Conservation (phyloP, 2,329 filamentous ascomycete genomes). For the Xylaria sp. region DNA sequence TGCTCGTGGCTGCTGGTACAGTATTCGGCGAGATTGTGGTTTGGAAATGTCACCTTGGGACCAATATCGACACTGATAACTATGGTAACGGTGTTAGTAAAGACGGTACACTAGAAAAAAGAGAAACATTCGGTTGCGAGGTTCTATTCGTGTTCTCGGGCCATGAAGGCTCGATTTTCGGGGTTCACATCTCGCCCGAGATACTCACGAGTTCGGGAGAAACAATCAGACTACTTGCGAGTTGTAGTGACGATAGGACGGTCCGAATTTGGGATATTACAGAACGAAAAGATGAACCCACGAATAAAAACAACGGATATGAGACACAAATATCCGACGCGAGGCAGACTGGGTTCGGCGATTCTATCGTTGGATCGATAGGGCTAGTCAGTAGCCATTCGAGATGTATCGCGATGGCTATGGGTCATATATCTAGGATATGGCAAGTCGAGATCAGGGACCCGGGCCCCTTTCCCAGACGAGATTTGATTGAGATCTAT, state of each 20-base stretch:
- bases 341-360: slow-evolving; percentile 73
- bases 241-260: slow-evolving; percentile 94
- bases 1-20: slow-evolving; percentile 88
- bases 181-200: slow-evolving; percentile 78
- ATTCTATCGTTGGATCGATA: slow-evolving; percentile 48
- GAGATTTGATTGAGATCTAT: slow-evolving; percentile 63
- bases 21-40: slow-evolving; percentile 94
- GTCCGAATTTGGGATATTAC: slow-evolving; percentile 89
- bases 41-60: slow-evolving; percentile 75
- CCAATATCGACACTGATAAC: not conserved
- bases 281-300: slow-evolving; percentile 54
- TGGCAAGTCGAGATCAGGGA: slow-evolving; percentile 80
- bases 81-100: slow-evolving; percentile 3
- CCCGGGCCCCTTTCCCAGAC: slow-evolving; percentile 37
- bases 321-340: slow-evolving; percentile 49
- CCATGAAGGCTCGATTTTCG: slow-evolving; percentile 95
- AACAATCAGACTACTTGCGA: slow-evolving; percentile 75
- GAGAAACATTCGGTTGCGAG: slow-evolving; percentile 48
- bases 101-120: slow-evolving; percentile 8
- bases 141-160: slow-evolving; percentile 67
- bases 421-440: slow-evolving; percentile 90
- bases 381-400: slow-evolving; percentile 48
- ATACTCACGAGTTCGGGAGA: slow-evolving; percentile 55
- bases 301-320: slow-evolving; percentile 48
- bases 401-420: slow-evolving; percentile 73